These are phyloP conservation scores for Phytophthora foliorum DNA, from an alignment of 352 stramenopile genomes.

Conservation along the genomic window DNA sequence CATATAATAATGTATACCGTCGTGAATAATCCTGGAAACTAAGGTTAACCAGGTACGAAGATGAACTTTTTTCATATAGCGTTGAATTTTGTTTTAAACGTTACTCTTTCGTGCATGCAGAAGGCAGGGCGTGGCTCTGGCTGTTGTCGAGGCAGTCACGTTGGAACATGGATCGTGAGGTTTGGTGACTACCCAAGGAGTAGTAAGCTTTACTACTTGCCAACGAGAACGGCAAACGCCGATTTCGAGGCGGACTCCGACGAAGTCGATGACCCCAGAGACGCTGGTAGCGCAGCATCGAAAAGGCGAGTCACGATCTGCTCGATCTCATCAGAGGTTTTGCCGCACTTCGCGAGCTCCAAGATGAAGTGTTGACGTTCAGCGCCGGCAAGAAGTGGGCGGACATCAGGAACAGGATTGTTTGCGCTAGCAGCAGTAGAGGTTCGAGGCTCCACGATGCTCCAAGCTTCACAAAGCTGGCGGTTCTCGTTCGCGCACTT, in stretches of 20 bases:
- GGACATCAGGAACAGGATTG: neutral
- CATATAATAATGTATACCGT: too few relatives aligned
- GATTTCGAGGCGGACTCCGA: constrained; percentile 8
- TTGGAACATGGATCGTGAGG: neutral
- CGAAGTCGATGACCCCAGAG: neutral
- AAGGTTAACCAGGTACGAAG: too few relatives aligned
- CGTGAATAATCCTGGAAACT: too few relatives aligned
- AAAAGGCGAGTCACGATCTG: constrained; percentile 40
- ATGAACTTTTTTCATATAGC: too few relatives aligned
- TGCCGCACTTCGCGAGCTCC: constrained; percentile 41
- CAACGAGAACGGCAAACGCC: constrained; percentile 18
- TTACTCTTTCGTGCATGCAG: neutral
- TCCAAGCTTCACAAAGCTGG: constrained; percentile 31
- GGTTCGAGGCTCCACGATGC: constrained; percentile 31
- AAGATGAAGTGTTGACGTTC: constrained; percentile 29
- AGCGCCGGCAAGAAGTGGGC: constrained; percentile 11
- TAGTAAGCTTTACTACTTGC: constrained; percentile 15
- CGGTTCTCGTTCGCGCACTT: constrained; percentile 38
- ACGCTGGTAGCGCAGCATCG: constrained; percentile 8
- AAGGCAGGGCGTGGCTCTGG: too few relatives aligned
- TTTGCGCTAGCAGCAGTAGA: neutral
- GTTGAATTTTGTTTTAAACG: neutral
- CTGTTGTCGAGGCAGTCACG: neutral
- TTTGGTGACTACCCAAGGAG: neutral
- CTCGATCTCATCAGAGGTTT: constrained; percentile 38